phyloP scores from a whole-genome alignment of 2,329 filamentous ascomycete genomes.

The Paramyrothecium roridum region DNA sequence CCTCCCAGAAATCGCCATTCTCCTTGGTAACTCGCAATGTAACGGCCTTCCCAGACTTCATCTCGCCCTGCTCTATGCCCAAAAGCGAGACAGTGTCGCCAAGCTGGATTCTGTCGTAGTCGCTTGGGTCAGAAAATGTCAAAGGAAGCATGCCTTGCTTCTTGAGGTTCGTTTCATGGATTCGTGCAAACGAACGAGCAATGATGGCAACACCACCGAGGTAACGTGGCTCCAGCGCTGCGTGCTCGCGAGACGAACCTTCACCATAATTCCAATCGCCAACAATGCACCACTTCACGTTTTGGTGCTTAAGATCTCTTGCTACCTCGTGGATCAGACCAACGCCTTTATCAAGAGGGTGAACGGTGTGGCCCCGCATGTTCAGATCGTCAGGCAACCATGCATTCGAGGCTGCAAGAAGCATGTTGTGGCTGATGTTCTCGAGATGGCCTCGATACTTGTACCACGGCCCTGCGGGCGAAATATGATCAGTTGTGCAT shows the following conservation, averaged over 20 bases:
- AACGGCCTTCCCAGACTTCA: slow-evolving; percentile 87
- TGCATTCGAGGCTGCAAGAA: slow-evolving; percentile 27
- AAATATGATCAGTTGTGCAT: slow-evolving; percentile 36
- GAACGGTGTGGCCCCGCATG: slow-evolving; percentile 21
- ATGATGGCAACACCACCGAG: slow-evolving; percentile 81
- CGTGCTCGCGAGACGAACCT: slow-evolving; percentile 82
- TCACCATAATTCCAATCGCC: slow-evolving; percentile 68
- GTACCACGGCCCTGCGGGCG: slow-evolving; percentile 33
- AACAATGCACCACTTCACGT: slow-evolving; percentile 26
- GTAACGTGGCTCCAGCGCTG: slow-evolving; percentile 80
- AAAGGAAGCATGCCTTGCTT: slow-evolving; percentile 61
- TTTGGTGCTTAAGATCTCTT: slow-evolving; percentile 13
- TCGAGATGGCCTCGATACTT: slow-evolving; percentile 34
- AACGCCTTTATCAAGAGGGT: slow-evolving; percentile 11
- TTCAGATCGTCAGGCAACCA: slow-evolving; percentile 17
- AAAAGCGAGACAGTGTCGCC: slow-evolving; percentile 5
- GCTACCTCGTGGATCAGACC: slow-evolving; percentile 23
- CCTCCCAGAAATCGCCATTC: slow-evolving; percentile 75
- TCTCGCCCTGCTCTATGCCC: slow-evolving; percentile 40
- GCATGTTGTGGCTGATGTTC: slow-evolving; percentile 33
- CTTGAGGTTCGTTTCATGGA: slow-evolving; percentile 92
- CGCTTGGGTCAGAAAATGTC: slow-evolving; percentile 68
- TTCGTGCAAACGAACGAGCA: slow-evolving; percentile 78
- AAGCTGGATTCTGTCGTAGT: slow-evolving; percentile 67
- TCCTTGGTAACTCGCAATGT: slow-evolving; percentile 90